Evolutionary conservation across 306 rosid genomes (phyloP).

Genomic region (Sophora flavescens): DNA sequence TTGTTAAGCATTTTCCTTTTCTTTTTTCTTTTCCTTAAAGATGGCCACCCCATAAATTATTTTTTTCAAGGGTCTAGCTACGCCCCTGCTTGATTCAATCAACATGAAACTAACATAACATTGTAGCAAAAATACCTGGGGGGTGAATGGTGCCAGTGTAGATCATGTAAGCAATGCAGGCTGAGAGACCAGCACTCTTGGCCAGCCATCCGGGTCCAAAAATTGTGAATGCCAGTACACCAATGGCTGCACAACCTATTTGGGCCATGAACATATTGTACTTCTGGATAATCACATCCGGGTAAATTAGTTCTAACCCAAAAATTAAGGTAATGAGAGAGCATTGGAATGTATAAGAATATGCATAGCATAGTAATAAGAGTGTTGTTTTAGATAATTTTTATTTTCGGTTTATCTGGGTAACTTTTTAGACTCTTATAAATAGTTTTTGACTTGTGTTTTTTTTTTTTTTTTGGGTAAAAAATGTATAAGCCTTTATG

Average conservation of each 20-base stretch:
- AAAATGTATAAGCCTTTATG: neutral
- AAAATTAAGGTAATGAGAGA: neutral
- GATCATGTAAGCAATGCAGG: conserved; percentile 89
- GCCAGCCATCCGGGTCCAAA: conserved; percentile 95
- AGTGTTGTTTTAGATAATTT: neutral
- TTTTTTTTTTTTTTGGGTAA: too few relatives aligned
- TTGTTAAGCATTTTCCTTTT: too few relatives aligned
- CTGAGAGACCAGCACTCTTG: conserved; percentile 73
- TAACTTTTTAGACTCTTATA: too few relatives aligned
- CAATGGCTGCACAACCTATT: conserved; percentile 92
- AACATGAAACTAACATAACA: neutral
- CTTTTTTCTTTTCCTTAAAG: too few relatives aligned
- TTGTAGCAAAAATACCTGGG: conserved; percentile 64
- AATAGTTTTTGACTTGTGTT: too few relatives aligned
- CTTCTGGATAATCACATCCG: conserved; percentile 63
- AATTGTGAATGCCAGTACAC: conserved; percentile 70
- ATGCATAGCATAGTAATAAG: neutral
- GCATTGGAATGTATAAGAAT: neutral
- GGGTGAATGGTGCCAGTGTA: conserved; percentile 77
- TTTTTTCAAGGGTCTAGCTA: too few relatives aligned
- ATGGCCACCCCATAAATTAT: too few relatives aligned
- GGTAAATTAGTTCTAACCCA: neutral
- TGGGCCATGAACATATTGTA: conserved; percentile 89
- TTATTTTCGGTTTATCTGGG: neutral
- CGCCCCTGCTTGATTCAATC: neutral